A percentile compares a stretch with the other conserved stretches of the same genome.
Evolutionary conservation across 75 land plant species (phyloP).

Genomic region (Pinus tabuliformis): DNA sequence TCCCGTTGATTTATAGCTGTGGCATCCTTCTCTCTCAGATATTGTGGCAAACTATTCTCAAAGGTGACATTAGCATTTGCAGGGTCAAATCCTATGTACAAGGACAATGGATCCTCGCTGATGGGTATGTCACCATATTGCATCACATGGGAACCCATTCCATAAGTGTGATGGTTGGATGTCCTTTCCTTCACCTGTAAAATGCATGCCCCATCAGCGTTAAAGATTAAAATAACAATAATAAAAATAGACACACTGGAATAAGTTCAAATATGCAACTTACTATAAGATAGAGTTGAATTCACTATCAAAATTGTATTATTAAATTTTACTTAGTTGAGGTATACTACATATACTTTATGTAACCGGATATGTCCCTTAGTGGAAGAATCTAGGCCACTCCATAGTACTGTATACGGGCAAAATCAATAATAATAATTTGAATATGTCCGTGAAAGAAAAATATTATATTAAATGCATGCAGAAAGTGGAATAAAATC

Average conservation of each 20-base stretch:
- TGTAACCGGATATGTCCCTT: not conserved
- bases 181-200: slow-evolving; percentile 78
- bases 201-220: not conserved
- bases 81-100: slow-evolving; percentile 77
- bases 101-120: slow-evolving; percentile 39
- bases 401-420: not conserved
- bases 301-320: not conserved
- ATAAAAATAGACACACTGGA: too few species aligned
- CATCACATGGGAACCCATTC: slow-evolving; percentile 88
- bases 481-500: not conserved
- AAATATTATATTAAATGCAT: not conserved
- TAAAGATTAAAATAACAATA: not conserved
- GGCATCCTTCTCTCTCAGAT: slow-evolving; percentile 1
- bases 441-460: not conserved
- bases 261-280: too few species aligned
- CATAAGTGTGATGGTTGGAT: slow-evolving; percentile 41
- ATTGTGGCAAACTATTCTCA: slow-evolving; percentile 33
- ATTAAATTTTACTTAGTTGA: not conserved
- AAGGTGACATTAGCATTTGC: slow-evolving; percentile 66
- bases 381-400: not conserved
- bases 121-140: slow-evolving; percentile 65
- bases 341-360: not conserved
- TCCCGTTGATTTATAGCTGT: slow-evolving; percentile 69
- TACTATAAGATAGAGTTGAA: not conserved
- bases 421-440: not conserved